Conservation (phyloP, 1,284 basidiomycete species). For the Apiotrichum akiyoshidainum region DNA sequence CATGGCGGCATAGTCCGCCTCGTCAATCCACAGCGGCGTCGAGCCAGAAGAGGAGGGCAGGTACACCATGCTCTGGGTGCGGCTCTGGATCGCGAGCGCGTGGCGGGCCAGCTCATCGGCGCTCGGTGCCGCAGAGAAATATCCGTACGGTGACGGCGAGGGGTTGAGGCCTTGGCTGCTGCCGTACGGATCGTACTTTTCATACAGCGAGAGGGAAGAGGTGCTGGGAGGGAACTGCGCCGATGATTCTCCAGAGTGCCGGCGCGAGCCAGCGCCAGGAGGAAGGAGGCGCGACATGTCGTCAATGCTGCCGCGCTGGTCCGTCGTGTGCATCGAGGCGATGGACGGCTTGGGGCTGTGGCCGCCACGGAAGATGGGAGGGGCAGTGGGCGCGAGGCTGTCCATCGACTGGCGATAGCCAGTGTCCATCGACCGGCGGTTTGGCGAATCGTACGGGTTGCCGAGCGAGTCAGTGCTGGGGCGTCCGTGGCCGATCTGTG, state of each 20-base stretch:
- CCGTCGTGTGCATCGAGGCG: not conserved
- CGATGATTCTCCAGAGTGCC: too few relatives aligned
- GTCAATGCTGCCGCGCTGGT: not conserved
- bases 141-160: constrained; percentile 14
- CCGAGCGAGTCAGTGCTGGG: not conserved
- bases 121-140: constrained; percentile 3
- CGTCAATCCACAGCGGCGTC: constrained; percentile 57
- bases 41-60: constrained; percentile 30
- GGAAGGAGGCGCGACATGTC: too few relatives aligned
- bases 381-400: not conserved
- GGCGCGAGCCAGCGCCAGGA: too few relatives aligned
- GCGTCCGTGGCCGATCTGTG: not conserved
- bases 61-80: constrained; percentile 45
- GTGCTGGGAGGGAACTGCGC: too few relatives aligned
- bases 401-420: not conserved
- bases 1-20: constrained; percentile 66
- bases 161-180: too few relatives aligned
- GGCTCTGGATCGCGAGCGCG: constrained; percentile 23
- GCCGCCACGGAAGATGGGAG: not conserved
- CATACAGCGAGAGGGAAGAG: too few relatives aligned
- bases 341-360: not conserved
- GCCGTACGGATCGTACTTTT: too few relatives aligned
- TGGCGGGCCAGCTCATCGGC: constrained; percentile 8
- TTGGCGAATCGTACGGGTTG: not conserved
- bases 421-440: too few relatives aligned